Conservation (phyloP, 768 basidiomycete species). For the Exidia glandulosa region DNA sequence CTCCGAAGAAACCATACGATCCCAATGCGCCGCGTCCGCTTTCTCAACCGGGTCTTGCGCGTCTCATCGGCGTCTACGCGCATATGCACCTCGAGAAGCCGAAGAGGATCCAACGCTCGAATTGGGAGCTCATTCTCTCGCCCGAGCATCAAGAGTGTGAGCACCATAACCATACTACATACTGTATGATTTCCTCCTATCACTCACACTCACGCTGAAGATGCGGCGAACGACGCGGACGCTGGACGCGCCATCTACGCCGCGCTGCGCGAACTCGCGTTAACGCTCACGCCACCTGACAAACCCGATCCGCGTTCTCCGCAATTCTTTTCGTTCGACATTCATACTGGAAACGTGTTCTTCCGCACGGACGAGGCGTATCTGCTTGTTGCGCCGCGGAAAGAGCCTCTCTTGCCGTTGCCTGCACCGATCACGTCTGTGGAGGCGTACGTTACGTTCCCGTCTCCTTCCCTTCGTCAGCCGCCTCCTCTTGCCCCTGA, state of each 20-base stretch:
- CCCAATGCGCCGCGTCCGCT: constrained; percentile 41
- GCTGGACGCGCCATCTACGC: constrained; percentile 46
- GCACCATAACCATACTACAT: constrained; percentile 19
- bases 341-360: not conserved
- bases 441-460: too few species aligned
- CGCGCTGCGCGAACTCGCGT: constrained; percentile 29
- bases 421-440: too few species aligned
- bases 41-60: constrained; percentile 36
- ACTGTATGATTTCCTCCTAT: not conserved
- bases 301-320: not conserved
- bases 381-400: too few species aligned
- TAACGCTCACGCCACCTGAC: not conserved
- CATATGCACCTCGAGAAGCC: constrained; percentile 45
- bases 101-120: constrained; percentile 41
- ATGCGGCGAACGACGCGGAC: constrained; percentile 65
- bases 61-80: constrained; percentile 53
- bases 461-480: too few species aligned
- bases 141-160: constrained; percentile 47
- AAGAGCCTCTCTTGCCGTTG: too few species aligned
- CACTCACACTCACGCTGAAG: constrained; percentile 21
- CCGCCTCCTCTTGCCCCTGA: too few species aligned
- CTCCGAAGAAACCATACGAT: not conserved
- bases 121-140: constrained; percentile 52
- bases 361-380: not conserved
- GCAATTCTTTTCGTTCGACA: not conserved